A percentile compares a stretch with the other conserved stretches of the same genome.
Conservation (phyloP, 129 eudicot genomes). For the Escallonia rubra region DNA sequence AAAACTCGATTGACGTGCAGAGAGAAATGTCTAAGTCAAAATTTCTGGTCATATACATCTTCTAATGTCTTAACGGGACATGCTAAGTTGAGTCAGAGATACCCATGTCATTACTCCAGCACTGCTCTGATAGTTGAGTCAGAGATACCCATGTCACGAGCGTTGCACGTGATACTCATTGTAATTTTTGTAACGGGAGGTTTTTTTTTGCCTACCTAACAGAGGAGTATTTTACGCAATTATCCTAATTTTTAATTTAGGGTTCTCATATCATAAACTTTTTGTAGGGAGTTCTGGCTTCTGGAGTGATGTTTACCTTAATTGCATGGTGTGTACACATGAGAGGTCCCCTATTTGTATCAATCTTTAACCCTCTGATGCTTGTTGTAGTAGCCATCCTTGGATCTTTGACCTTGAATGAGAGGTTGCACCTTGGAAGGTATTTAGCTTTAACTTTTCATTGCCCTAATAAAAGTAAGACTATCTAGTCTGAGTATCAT, state of each 20-base stretch:
- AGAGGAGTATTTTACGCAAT: no score
- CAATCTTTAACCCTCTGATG: constrained; percentile 53
- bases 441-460: constrained; percentile 5
- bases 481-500: no score
- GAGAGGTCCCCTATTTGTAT: constrained; percentile 68
- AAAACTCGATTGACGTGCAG: no score
- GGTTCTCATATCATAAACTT: no score
- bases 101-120: constrained; percentile 47
- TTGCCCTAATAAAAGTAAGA: no score
- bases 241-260: no score
- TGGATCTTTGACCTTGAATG: constrained; percentile 48
- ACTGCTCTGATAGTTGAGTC: constrained; percentile 31
- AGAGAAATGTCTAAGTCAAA: no score
- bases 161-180: constrained; percentile 50
- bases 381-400: constrained; percentile 55
- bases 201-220: constrained; percentile 44
- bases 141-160: constrained; percentile 27
- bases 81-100: constrained; percentile 40
- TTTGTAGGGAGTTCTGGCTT: constrained; percentile 52
- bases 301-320: constrained; percentile 41
- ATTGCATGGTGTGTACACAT: constrained; percentile 48
- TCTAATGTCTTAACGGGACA: constrained; percentile 10
- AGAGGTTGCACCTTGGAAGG: constrained; percentile 66
- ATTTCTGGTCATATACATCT: no score
- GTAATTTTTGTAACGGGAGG: constrained; percentile 68